These are phyloP conservation scores for Cercophora samala DNA, from an alignment of 495 filamentous ascomycete species.

Conservation along the genomic window DNA sequence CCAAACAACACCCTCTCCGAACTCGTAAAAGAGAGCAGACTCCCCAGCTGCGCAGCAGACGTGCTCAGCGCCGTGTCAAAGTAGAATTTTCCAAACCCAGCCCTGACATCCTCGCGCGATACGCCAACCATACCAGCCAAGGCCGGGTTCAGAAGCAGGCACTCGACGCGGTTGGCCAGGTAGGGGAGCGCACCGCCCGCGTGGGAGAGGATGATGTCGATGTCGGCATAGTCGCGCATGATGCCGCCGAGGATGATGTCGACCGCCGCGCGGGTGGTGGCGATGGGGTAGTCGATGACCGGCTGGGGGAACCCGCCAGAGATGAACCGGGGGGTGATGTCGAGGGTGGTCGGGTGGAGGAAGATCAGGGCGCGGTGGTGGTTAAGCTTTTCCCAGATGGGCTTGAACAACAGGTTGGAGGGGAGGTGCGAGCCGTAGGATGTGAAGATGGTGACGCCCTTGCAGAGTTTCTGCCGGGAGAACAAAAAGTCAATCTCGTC, in stretches of 20 bases:
- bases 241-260: neutral
- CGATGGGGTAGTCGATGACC: neutral
- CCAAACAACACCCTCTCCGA: neutral
- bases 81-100: neutral
- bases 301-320: neutral
- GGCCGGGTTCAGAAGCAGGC: neutral
- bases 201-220: constrained; percentile 4
- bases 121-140: neutral
- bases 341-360: neutral
- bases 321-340: neutral
- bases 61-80: neutral
- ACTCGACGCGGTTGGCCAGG: neutral
- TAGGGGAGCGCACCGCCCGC: neutral
- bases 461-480: neutral
- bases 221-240: neutral
- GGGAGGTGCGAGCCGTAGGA: neutral
- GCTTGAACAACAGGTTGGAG: neutral
- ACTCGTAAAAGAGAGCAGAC: neutral
- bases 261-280: neutral
- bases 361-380: neutral
- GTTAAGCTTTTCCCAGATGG: constrained; percentile 1
- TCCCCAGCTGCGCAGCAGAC: neutral
- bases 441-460: neutral
- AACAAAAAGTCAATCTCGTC: neutral
- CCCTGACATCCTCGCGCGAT: neutral